Conservation (phyloP, 148 eudicot species). For the Rhododendron henanense region DNA sequence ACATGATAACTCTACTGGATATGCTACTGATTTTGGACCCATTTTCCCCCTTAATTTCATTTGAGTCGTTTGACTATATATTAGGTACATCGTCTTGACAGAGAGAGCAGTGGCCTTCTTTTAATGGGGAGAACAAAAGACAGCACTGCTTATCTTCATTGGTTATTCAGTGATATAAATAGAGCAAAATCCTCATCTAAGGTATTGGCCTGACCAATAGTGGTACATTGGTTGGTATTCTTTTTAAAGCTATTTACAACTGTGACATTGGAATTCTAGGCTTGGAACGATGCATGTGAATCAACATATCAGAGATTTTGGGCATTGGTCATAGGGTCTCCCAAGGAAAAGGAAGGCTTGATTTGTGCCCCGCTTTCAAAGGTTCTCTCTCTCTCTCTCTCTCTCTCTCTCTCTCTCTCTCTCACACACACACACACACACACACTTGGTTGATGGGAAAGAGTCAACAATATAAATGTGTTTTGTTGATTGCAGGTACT, state of each 20-base stretch:
- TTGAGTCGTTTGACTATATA: background rate
- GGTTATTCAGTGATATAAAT: slow-evolving; percentile 54
- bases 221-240: slow-evolving; percentile 1
- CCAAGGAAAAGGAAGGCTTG: slow-evolving; percentile 80
- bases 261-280: slow-evolving; percentile 33
- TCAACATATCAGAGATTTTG: slow-evolving; percentile 74
- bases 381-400: slow-evolving; percentile 30
- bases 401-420: background rate
- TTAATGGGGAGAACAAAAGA: slow-evolving; percentile 91
- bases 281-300: slow-evolving; percentile 69
- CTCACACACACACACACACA: background rate
- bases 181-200: slow-evolving; percentile 48
- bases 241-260: background rate
- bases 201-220: slow-evolving; percentile 36
- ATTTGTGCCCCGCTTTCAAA: slow-evolving; percentile 83
- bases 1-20: background rate
- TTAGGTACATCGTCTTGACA: slow-evolving; percentile 92
- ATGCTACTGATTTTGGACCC: background rate
- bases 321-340: slow-evolving; percentile 89
- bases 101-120: slow-evolving; percentile 85
- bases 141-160: slow-evolving; percentile 62
- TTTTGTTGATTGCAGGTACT: slow-evolving; percentile 45
- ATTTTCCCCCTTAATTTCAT: background rate
- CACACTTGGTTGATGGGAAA: background rate
- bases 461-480: background rate